Evolutionary conservation across 306 rosid species (phyloP), one percentile per base, ranked within the genome.

Genomic region (Quercus mongolica): DNA sequence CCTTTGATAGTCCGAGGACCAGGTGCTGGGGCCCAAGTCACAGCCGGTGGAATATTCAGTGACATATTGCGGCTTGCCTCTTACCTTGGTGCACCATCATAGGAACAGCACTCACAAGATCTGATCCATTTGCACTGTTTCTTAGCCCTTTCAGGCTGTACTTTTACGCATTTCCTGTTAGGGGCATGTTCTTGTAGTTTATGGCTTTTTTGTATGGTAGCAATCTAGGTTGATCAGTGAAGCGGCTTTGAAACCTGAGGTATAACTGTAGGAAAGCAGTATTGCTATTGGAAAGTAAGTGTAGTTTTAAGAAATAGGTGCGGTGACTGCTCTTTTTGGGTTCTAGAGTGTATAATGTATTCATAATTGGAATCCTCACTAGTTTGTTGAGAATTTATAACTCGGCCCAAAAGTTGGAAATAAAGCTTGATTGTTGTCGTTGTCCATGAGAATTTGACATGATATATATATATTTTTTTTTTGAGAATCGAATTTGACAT

Each of bases 11-110:
- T 94, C 33, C 97, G 99, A 6, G 99, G 99, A 7, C 97, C 99
- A 3, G 99, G 99, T 52, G 99, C 98, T 4, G 99, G 99, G 78
- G 99, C 99, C 21, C 90, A 95, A 89, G 99, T 95, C 76, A 95
- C 99, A 6, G 99, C 99, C 8, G 99, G 99, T 71, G 99, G 99
- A 74, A 88, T 95, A 82, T 95, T 95, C 81, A 86, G 97, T 38
- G 99, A 95, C 74, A 85, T 95, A 76, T 83, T 95, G 91, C 91
- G 97, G 63, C 99, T 95, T 70, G 99, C 99, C 57, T 95, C 99
- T 1, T 95, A 92, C 78, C 98, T 95, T 69, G 99, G 99, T 77
- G 99, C 99, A 56, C 99, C 99, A 33, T 95, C 99, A 46, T 95
- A 93, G 80, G 38, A 75, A 28, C 33, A 20, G 35, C 38, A 19